phyloP scores from a whole-genome alignment of 306 rosid genomes.

The Hippophae tibetana region DNA sequence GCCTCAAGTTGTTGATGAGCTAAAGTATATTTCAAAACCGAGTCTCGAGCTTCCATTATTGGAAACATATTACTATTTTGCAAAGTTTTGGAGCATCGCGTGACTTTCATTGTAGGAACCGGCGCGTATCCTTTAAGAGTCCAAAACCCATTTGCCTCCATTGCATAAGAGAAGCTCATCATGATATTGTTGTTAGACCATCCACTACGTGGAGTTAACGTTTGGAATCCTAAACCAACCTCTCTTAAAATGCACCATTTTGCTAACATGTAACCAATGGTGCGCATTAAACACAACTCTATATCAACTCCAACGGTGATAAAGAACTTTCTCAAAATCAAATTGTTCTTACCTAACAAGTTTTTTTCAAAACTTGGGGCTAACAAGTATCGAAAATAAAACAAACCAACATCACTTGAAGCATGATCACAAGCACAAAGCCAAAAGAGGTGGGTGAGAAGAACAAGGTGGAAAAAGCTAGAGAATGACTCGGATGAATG shows the following conservation, averaged over 20 bases:
- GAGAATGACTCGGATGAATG: constrained; percentile 81
- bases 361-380: constrained; percentile 38
- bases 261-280: constrained; percentile 69
- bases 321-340: constrained; percentile 55
- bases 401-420: constrained; percentile 61
- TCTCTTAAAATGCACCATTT: constrained; percentile 55
- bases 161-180: constrained; percentile 49
- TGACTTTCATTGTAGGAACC: constrained; percentile 52
- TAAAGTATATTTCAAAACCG: constrained; percentile 50
- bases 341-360: constrained; percentile 29
- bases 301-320: constrained; percentile 64
- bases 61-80: constrained; percentile 28
- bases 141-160: constrained; percentile 77
- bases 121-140: constrained; percentile 73
- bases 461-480: constrained; percentile 58
- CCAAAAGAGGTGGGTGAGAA: constrained; percentile 77
- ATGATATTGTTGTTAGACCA: constrained; percentile 10
- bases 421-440: constrained; percentile 61
- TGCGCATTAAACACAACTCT: constrained; percentile 80
- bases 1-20: constrained; percentile 89
- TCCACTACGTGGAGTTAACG: constrained; percentile 3
- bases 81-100: constrained; percentile 13
- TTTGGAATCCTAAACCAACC: constrained; percentile 46
- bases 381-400: constrained; percentile 52
- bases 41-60: constrained; percentile 39